phyloP scores from a whole-genome alignment of 495 filamentous ascomycete species.

The Penicillium samsonianum region DNA sequence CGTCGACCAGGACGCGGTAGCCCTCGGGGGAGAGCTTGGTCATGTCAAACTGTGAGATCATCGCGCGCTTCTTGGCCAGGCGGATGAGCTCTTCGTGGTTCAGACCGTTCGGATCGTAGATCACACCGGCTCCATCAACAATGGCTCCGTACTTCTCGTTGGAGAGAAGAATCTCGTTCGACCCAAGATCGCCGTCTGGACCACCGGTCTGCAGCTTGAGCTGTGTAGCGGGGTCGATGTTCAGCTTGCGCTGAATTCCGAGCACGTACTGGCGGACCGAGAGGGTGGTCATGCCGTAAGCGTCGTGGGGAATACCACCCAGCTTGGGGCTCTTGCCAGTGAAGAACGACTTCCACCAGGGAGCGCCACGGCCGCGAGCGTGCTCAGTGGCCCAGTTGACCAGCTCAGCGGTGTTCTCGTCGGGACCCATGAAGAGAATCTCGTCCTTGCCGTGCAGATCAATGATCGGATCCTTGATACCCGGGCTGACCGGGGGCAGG shows the following conservation, averaged over 20 bases:
- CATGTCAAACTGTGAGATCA: constrained; percentile 86
- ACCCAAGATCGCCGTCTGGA: constrained; percentile 93
- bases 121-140: constrained; percentile 92
- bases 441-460: constrained; percentile 92
- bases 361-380: constrained; percentile 81
- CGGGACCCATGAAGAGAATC: constrained; percentile 97
- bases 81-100: constrained; percentile 80
- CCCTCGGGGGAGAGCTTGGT: constrained; percentile 84
- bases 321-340: constrained; percentile 96
- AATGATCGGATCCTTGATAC: constrained; percentile 98
- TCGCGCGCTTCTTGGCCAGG: constrained; percentile 81
- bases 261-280: constrained; percentile 94
- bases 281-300: constrained; percentile 96
- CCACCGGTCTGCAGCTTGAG: constrained; percentile 97
- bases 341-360: constrained; percentile 99
- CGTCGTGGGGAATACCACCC: constrained; percentile 93
- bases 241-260: constrained; percentile 94
- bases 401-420: constrained; percentile 96
- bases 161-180: constrained; percentile 94
- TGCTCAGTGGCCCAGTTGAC: constrained; percentile 98
- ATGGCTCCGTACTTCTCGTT: constrained; percentile 93
- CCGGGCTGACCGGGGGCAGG: constrained; percentile 82
- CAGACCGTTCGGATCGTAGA: constrained; percentile 88
- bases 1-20: constrained; percentile 91
- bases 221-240: constrained; percentile 78